Evolutionary conservation across 2,329 filamentous ascomycete genomes (phyloP), one percentile per base, ranked within the genome.

Genomic region (Aciculosporium take): DNA sequence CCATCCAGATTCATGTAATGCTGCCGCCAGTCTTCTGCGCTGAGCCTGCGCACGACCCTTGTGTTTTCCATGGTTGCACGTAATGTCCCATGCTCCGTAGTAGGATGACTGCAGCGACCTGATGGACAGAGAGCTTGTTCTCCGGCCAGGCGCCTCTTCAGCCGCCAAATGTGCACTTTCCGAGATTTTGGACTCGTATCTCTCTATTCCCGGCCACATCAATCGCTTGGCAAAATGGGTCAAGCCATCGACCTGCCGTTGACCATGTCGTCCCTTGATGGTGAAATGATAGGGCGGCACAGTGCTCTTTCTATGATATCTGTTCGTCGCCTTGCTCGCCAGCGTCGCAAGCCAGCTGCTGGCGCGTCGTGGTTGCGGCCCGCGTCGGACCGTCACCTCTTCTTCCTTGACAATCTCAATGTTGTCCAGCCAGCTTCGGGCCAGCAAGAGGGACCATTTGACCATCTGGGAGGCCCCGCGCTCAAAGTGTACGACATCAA

Each of bases 381-480:
- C 44, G 12, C 36, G 46, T 20, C 37, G 37, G 3, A 48, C 24
- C 7, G 45, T 37, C 3, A 49, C 33, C 13, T 54, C 49, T 37
- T 65, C 60, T 21, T 63, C 58, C 47, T 66, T 71, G 39, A 69
- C 65, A 20, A 82, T 63, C 7, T 69, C 67, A 24, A 82, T 77
- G 45, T 82, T 81, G 46, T 81, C 74, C n/a, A 82, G 65, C 77
- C 78, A 82, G 33, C 69, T 67, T 21, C 76, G 66, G 13, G 78
- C 78, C 25, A 82, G 63, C 31, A 80, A 63, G 30, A 82, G 59
- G 4, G 78, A 80, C 78, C 78, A 82, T 51, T 73, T 77, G 17
- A 81, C 74, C n/a, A 72, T 71, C 10, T 63, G 55, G 20, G 71
- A 79, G 21, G 76, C 74, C 32, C 72, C 70, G 48, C 73, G 71